Evolutionary conservation across 331 rosid species (phyloP), one percentile per base, ranked within the genome.

Genomic region (Quercus lobata): DNA sequence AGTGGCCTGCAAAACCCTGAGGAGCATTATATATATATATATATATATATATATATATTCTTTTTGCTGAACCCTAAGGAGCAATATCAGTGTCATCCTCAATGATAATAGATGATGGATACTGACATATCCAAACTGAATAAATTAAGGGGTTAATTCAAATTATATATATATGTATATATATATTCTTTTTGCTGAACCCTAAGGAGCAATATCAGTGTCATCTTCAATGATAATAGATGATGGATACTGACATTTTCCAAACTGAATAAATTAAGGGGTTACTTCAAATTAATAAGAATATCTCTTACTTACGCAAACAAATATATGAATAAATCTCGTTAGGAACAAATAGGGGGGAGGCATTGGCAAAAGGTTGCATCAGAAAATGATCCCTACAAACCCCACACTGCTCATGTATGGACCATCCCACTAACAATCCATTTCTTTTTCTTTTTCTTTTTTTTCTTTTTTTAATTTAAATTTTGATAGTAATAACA

Each of bases 351-450:
- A 77, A 1, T 11, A 3, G 3, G 24, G 66, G 3, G 70, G 44
- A 30, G 70, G 69, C 69, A 62, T 35, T 70, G 78, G 63, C 81
- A 71, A 79, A 58, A 46, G 22, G 66, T 41, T 57, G 72, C 58
- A 71, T 53, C 84, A 76, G 84, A 79, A 71, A 54, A 63, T 79
- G 81, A 71, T 76, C 81, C 84, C 84, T 29, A 76, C 44, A 55
- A 75, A 71, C 87, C 87, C 78, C 78, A 76, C 75, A 69, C 17
- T 32, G 12, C 58, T 75, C 35, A 57, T 49, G 73, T 61, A 79
- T 76, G 72, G 73, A 37, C 71, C 75, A 27, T 78, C 63, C 30
- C 30, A 19, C 71, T 30, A 30, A 4, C 73, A 34, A 14, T 3
- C 16, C 19, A 55, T 34, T 41, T 41, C 49, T 41, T 41, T 41